Conservation (phyloP, 2,329 filamentous ascomycete genomes). For the Hysterium pulicare region DNA sequence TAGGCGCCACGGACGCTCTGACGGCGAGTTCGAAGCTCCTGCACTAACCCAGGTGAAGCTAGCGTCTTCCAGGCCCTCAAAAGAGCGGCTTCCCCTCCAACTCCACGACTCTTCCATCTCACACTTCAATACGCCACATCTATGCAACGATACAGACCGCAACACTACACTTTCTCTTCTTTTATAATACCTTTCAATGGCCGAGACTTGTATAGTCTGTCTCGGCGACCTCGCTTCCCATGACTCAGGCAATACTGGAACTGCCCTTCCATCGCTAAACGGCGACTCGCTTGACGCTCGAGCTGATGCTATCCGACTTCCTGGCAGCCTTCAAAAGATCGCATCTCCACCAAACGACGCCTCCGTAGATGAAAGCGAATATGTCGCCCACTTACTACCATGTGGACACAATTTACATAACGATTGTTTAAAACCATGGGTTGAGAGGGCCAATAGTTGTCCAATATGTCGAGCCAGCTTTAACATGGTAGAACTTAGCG, state of each 20-base stretch:
- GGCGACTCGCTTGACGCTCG: constrained; percentile 24
- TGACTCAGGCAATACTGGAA: constrained; percentile 41
- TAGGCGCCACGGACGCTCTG: too few relatives aligned
- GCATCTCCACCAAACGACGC: constrained; percentile 26
- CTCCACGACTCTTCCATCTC: constrained; percentile 21
- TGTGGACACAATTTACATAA: constrained; percentile 94
- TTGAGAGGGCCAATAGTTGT: constrained; percentile 94
- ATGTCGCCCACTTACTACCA: constrained; percentile 62
- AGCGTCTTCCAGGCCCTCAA: too few relatives aligned
- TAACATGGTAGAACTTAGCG: constrained; percentile 82
- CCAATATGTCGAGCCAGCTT: constrained; percentile 93
- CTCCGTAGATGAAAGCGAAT: constrained; percentile 43
- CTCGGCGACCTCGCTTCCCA: constrained; percentile 64
- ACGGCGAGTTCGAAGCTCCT: too few relatives aligned
- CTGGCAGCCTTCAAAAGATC: constrained; percentile 10
- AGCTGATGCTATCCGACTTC: constrained; percentile 21
- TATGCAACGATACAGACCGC: constrained; percentile 31
- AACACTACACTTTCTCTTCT: constrained; percentile 15
- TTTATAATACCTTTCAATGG: constrained; percentile 45
- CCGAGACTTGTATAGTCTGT: constrained; percentile 69
- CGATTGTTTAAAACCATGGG: constrained; percentile 89
- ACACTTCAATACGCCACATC: constrained; percentile 24
- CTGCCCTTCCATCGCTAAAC: constrained; percentile 23
- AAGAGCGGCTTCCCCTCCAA: constrained; percentile 14
- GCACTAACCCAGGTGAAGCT: too few relatives aligned